Base-by-base conservation (phyloP, 1,284 basidiomycete species). In the Cerioporus squamosus region DNA sequence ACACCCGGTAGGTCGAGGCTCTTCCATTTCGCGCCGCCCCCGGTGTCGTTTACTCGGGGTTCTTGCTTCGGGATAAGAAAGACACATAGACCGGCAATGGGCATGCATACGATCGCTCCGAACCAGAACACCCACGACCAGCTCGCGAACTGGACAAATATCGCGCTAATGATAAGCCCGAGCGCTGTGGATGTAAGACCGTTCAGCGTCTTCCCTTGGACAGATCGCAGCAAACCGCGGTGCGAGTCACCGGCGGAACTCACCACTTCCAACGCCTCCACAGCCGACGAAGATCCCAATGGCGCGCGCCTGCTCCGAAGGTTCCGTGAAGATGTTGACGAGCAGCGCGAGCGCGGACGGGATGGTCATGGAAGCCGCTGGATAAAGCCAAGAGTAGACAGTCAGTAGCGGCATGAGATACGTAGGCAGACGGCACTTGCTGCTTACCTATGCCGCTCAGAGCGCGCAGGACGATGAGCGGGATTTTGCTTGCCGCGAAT, bases 91-190 rank as follows among this genome's bases (percentile, higher is more conserved):
- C 53, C 51, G 7, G 76, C 71, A 39, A 78, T 70, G 15, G 75
- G 72, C 39, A 77, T 57, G 39, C 74, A 71, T 22, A 81, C 61
- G 6, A 79, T 62, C 2, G 77, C 71, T 36, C 74, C 70, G 60
- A 79, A 74, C 75, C 75, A 81, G 62, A 81, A 82, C 4, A 80
- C 68, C 80, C 80, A 81, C 26, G 66, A 69, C 66, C 75, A 81
- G 15, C 73, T 75, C 3, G 75, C 72, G 36, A 72, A 77, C 60
- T 78, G 67, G 5, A 77, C 73, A 50, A 81, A 73, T 18, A 79
- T 68, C 6, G 77, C 79, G 24, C 79, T 78, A 44, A 81, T 75
- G 47, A 80, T 68, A 7, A 80, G 61, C 18, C 80, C 79, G 33
- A 78, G 64, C 3, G 77, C 78, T 79, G 50, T 9, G 50, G 31